A percentile compares a stretch with the other conserved stretches of the same genome.
phyloP scores from a whole-genome alignment of 768 basidiomycete species.

The Roridomyces roridus region DNA sequence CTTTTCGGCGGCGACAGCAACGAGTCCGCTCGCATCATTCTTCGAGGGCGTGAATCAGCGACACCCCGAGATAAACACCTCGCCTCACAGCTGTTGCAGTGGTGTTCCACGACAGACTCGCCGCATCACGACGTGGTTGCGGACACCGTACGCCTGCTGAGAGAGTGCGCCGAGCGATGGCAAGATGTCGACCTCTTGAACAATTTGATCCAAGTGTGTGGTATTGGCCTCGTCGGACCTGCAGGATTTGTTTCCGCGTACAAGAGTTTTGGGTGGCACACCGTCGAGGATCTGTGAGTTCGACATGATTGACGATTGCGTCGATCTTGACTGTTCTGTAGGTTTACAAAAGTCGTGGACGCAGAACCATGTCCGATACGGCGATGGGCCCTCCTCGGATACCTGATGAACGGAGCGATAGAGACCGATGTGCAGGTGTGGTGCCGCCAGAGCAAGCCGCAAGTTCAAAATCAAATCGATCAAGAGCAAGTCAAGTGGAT shows the following conservation, averaged over 20 bases:
- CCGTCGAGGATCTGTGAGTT: slow-evolving; percentile 1
- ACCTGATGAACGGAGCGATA: background rate
- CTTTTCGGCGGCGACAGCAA: background rate
- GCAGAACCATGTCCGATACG: background rate
- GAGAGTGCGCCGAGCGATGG: slow-evolving; percentile 7
- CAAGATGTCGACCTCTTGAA: background rate
- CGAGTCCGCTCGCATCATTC: background rate
- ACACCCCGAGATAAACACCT: background rate
- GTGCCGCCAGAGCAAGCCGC: background rate
- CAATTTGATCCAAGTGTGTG: background rate
- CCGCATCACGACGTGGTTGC: background rate
- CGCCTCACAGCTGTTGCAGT: background rate
- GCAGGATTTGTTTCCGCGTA: slow-evolving; percentile 1
- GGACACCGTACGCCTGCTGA: background rate
- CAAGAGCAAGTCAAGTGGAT: background rate
- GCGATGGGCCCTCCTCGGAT: slow-evolving; percentile 1
- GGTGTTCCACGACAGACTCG: slow-evolving; percentile 5
- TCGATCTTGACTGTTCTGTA: background rate
- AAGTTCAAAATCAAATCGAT: background rate
- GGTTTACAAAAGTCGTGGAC: background rate
- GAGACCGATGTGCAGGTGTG: background rate
- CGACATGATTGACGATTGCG: background rate
- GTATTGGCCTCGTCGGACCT: background rate
- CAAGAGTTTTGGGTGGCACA: slow-evolving; percentile 2
- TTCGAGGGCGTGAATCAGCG: background rate